Percentiles rank a stretch among this genome's conserved stretches.
Evolutionary conservation across 805 yeast genomes (phyloP).

Genomic region (Wickerhamiella lipophila): DNA sequence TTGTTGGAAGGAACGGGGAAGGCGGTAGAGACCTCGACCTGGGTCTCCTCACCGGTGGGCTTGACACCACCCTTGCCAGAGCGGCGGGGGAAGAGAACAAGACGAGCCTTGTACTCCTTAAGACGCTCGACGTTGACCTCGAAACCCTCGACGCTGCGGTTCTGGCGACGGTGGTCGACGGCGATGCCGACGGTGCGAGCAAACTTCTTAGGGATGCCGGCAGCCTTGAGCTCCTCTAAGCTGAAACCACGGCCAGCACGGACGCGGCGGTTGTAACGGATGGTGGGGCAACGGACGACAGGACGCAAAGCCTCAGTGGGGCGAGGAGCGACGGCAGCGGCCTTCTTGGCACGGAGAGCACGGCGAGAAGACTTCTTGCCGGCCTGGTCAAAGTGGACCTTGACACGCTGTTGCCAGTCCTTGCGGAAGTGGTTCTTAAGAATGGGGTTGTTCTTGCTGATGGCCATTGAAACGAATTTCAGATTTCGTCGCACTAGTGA

Average conservation of each 20-base stretch:
- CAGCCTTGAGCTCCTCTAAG: conserved; percentile 95
- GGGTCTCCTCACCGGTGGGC: conserved; percentile 51
- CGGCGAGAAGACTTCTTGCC: conserved; percentile 98
- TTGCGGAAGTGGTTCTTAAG: conserved; percentile 99
- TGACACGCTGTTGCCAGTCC: conserved; percentile 99
- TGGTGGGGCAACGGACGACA: conserved; percentile 95
- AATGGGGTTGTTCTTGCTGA: conserved; percentile 96
- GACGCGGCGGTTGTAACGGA: conserved; percentile 97
- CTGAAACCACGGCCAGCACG: conserved; percentile 99
- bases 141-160: conserved; percentile 92
- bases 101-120: conserved; percentile 88
- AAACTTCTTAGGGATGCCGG: conserved; percentile 82
- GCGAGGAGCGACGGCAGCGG: conserved; percentile 93
- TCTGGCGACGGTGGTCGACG: conserved; percentile 99
- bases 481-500: conserved; percentile 1
- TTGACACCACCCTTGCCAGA: conserved; percentile 46
- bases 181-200: conserved; percentile 98
- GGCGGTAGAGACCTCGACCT: conserved; percentile 51
- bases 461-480: conserved; percentile 44
- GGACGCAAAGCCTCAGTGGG: conserved; percentile 96
- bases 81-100: conserved; percentile 92
- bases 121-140: conserved; percentile 92
- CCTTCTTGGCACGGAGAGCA: conserved; percentile 83
- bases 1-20: conserved; percentile 86
- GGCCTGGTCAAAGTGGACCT: conserved; percentile 99